Percentiles rank a stretch among this genome's conserved stretches.
phyloP scores from a whole-genome alignment of 2,329 filamentous ascomycete species.

The Apiospora arundinis region DNA sequence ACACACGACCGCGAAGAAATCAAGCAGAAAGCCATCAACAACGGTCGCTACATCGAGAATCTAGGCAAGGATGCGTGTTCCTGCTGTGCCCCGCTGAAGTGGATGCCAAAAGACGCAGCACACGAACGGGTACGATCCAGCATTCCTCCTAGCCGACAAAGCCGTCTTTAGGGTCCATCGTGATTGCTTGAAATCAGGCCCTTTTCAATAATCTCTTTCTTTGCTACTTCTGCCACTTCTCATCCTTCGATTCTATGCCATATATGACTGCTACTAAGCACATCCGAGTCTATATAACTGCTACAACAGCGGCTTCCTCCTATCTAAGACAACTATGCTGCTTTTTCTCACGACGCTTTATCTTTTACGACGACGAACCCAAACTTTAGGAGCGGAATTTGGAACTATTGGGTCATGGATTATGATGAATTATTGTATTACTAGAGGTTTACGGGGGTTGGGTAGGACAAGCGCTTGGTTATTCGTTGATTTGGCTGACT shows the following conservation, averaged over 20 bases:
- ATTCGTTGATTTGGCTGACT: not conserved
- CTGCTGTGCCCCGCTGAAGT: constrained; percentile 8
- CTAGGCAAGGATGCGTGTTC: not conserved
- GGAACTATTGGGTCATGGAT: not conserved
- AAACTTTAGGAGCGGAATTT: not conserved
- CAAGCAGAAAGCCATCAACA: not conserved
- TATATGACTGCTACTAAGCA: constrained; percentile 8
- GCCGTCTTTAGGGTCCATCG: not conserved
- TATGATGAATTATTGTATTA: constrained; percentile 4
- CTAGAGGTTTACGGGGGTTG: not conserved
- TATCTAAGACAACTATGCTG: not conserved
- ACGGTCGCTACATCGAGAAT: not conserved
- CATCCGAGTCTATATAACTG: not conserved
- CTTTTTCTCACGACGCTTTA: not conserved
- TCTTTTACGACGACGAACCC: not conserved
- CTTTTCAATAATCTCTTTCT: not conserved
- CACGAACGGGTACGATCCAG: not conserved
- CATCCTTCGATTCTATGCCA: not conserved
- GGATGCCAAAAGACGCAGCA: not conserved
- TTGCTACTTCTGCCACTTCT: not conserved
- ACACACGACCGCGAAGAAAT: not conserved
- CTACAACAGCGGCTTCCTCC: not conserved
- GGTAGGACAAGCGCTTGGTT: not conserved
- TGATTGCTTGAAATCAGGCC: not conserved
- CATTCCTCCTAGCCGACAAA: not conserved